Evolutionary conservation across 1,139 yeast species (phyloP).

Genomic region (Kazachstania sp.): DNA sequence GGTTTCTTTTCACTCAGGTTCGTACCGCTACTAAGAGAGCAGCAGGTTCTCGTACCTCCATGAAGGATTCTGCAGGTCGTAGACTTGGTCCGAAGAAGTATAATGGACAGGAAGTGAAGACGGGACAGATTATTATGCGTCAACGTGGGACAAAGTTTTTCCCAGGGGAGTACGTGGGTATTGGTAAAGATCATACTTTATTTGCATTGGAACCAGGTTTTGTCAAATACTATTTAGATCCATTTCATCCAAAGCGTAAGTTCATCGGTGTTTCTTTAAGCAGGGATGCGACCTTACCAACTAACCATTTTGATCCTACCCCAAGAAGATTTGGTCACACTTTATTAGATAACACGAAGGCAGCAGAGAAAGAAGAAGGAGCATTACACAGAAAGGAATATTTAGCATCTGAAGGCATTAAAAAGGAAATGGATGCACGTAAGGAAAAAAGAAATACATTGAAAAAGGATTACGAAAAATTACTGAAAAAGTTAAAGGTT

Average conservation of each 20-base stretch:
- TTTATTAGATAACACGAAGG: conserved; percentile 41
- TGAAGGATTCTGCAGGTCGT: conserved; percentile 93
- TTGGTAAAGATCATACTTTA: conserved; percentile 91
- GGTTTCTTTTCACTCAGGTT: conserved; percentile 37
- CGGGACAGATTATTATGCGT: conserved; percentile 88
- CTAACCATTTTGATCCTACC: conserved; percentile 83
- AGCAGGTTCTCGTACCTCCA: conserved; percentile 86
- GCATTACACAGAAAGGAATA: conserved; percentile 43
- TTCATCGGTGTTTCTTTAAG: conserved; percentile 81
- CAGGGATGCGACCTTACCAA: conserved; percentile 60
- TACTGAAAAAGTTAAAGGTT: conserved; percentile 26
- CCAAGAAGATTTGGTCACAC: conserved; percentile 75
- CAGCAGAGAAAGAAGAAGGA: conserved; percentile 48
- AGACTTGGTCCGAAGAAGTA: conserved; percentile 84
- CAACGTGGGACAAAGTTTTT: conserved; percentile 96
- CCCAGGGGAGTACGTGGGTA: conserved; percentile 88
- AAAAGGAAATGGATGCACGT: conserved; percentile 35
- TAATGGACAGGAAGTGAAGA: conserved; percentile 53
- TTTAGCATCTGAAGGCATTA: conserved; percentile 45
- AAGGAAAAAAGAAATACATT: conserved; percentile 34
- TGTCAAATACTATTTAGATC: conserved; percentile 85
- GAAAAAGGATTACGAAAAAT: conserved; percentile 23
- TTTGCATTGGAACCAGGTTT: conserved; percentile 89
- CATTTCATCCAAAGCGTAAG: conserved; percentile 92
- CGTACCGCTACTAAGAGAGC: conserved; percentile 93